Conservation (phyloP, 108 stramenopile species). For the Phaeodactylum tricornutum region DNA sequence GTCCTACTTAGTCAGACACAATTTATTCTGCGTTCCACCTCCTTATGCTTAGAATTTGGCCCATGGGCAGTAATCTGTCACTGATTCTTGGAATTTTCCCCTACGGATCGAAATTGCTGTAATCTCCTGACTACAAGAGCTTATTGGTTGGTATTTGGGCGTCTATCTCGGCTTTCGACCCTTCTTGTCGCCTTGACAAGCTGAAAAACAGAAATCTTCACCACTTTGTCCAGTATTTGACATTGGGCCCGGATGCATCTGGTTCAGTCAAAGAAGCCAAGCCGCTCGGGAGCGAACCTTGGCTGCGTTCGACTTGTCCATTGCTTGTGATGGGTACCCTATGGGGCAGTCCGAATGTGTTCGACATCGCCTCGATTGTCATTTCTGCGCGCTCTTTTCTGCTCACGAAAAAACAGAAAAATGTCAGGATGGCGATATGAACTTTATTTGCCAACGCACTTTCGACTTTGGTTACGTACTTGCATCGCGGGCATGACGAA, state of each 20-base stretch:
- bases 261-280: slow-evolving; percentile 18
- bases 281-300: slow-evolving; percentile 71
- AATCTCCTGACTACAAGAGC: slow-evolving; percentile 87
- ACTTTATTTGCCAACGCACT: slow-evolving; percentile 19
- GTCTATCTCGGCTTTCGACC: slow-evolving; percentile 83
- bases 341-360: slow-evolving; percentile 81
- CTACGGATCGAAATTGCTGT: slow-evolving; percentile 91
- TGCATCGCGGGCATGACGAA: slow-evolving; percentile 72
- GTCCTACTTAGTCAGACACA: slow-evolving; percentile 85
- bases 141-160: slow-evolving; percentile 94
- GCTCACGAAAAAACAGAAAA: slow-evolving; percentile 20
- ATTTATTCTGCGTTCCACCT: too few relatives aligned
- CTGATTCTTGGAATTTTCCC: slow-evolving; percentile 94
- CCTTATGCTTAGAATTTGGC: slow-evolving; percentile 87
- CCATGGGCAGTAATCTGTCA: slow-evolving; percentile 92
- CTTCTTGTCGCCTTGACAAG: slow-evolving; percentile 82
- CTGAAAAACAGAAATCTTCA: slow-evolving; percentile 78
- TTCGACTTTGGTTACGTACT: slow-evolving; percentile 80
- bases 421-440: slow-evolving; percentile 4
- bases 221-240: slow-evolving; percentile 82
- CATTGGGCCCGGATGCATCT: slow-evolving; percentile 24
- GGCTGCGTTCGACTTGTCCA: slow-evolving; percentile 85
- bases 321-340: slow-evolving; percentile 63
- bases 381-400: slow-evolving; percentile 46
- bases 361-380: slow-evolving; percentile 62